These are phyloP conservation scores for Solioccasus polychromus DNA, from an alignment of 768 basidiomycete species.

Conservation along the genomic window DNA sequence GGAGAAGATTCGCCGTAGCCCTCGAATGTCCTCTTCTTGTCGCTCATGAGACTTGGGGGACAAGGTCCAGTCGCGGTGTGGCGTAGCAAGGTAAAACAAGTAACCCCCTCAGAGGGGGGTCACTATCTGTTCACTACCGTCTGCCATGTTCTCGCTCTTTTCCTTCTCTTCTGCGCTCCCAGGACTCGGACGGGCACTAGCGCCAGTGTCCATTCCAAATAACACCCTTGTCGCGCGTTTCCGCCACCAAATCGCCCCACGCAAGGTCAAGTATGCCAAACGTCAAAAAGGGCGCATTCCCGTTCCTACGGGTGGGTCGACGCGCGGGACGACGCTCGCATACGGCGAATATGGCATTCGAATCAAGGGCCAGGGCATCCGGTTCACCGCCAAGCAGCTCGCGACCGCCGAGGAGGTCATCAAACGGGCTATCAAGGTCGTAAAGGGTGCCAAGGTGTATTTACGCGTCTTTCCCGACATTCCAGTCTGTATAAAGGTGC, in stretches of 20 bases:
- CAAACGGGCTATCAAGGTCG: slow-evolving; percentile 81
- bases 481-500: slow-evolving; percentile 94
- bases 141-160: slow-evolving; percentile 21
- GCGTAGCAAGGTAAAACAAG: neutral
- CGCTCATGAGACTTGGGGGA: slow-evolving; percentile 52
- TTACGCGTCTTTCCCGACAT: slow-evolving; percentile 94
- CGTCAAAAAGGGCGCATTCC: slow-evolving; percentile 89
- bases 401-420: slow-evolving; percentile 84
- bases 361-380: slow-evolving; percentile 75
- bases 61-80: neutral
- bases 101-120: slow-evolving; percentile 22
- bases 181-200: slow-evolving; percentile 9
- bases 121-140: neutral
- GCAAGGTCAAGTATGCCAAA: slow-evolving; percentile 78
- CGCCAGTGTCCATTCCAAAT: slow-evolving; percentile 11
- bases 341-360: slow-evolving; percentile 92
- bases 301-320: slow-evolving; percentile 85
- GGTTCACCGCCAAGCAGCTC: slow-evolving; percentile 89
- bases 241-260: slow-evolving; percentile 74
- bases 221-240: slow-evolving; percentile 27
- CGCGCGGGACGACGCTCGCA: slow-evolving; percentile 88
- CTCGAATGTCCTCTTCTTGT: slow-evolving; percentile 62
- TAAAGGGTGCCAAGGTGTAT: slow-evolving; percentile 87
- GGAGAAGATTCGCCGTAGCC: slow-evolving; percentile 45
- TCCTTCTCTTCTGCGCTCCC: slow-evolving; percentile 15